A percentile compares a stretch with the other conserved stretches of the same genome.
These are phyloP conservation scores for Smallanthus sonchifolius DNA, from an alignment of 129 eudicot genomes.

Conservation along the genomic window DNA sequence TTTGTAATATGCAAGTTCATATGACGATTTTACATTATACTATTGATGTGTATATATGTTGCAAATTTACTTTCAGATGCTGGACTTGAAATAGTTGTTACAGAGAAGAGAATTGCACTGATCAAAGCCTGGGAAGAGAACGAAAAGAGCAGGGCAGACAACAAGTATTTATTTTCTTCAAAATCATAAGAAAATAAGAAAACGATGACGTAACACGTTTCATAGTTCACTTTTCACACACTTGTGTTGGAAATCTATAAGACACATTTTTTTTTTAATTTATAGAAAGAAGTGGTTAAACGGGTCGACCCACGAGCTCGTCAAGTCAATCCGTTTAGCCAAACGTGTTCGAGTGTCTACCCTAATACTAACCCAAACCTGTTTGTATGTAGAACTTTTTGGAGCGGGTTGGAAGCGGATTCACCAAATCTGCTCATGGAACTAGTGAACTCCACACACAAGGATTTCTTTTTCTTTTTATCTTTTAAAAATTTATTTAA, in stretches of 20 bases:
- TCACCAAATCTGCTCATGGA: too few species aligned
- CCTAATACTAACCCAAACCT: too few species aligned
- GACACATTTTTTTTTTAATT: background rate
- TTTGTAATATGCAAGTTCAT: too few species aligned
- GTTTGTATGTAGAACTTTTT: too few species aligned
- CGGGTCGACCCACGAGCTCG: too few species aligned
- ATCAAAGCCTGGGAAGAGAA: constrained; percentile 82
- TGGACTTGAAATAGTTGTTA: constrained; percentile 41
- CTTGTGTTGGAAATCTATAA: background rate
- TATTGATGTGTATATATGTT: background rate
- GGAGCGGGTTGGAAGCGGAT: too few species aligned
- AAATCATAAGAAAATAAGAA: background rate
- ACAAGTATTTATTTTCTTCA: constrained; percentile 36
- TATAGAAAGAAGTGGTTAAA: too few species aligned
- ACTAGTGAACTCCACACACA: too few species aligned
- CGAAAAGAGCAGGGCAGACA: constrained; percentile 60
- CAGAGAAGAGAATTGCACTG: constrained; percentile 58
- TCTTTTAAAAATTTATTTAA: too few species aligned
- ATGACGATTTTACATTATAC: too few species aligned
- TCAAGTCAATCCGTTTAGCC: background rate
- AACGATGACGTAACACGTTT: too few species aligned
- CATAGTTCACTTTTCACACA: background rate
- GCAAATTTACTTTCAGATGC: constrained; percentile 24
- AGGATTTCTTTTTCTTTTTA: too few species aligned
- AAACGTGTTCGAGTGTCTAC: background rate